These are phyloP conservation scores for Backusella morwellensis DNA, from an alignment of 192 early-diverging fungal species.

Conservation along the genomic window DNA sequence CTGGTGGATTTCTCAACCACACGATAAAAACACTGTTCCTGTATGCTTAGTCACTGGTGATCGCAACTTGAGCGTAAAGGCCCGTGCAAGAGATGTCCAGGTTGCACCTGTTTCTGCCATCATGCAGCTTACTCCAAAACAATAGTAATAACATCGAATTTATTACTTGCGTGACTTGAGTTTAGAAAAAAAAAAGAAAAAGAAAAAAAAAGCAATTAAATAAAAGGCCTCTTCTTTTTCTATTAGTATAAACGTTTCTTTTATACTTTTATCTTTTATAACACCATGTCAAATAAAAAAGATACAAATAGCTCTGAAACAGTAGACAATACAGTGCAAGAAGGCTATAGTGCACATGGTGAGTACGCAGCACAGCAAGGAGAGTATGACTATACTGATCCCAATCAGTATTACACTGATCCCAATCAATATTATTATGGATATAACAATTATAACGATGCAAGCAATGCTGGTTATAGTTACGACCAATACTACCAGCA, in stretches of 20 bases:
- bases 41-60: constrained; percentile 55
- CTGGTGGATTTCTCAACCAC: constrained; percentile 37
- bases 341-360: background rate
- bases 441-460: background rate
- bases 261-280: background rate
- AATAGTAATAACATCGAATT: background rate
- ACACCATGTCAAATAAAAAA: constrained; percentile 2
- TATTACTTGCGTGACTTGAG: background rate
- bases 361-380: constrained; percentile 6
- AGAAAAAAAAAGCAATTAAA: background rate
- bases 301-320: background rate
- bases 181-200: background rate
- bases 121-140: constrained; percentile 19
- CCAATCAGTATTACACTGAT: constrained; percentile 15
- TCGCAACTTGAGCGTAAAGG: constrained; percentile 58
- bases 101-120: constrained; percentile 31
- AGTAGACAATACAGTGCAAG: background rate
- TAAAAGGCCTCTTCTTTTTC: background rate
- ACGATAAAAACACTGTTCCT: constrained; percentile 9
- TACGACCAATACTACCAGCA: constrained; percentile 10
- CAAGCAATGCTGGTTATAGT: background rate
- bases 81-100: constrained; percentile 49
- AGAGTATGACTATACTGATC: constrained; percentile 14
- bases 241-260: background rate
- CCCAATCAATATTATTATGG: constrained; percentile 15